Evolutionary conservation across 129 eudicot species (phyloP).

Genomic region (Mikania micrantha): DNA sequence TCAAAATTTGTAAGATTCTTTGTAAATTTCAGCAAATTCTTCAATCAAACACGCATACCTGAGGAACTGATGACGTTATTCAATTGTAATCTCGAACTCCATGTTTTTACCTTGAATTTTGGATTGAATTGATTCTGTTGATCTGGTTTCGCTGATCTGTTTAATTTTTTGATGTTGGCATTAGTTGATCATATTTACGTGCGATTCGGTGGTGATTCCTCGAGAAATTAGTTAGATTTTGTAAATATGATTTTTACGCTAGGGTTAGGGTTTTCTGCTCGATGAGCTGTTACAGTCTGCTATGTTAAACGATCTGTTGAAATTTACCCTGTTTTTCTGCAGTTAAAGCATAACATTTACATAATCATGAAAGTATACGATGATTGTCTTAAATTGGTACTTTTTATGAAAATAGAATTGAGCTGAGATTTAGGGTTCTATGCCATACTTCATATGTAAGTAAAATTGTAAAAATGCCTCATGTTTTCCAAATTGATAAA

Average conservation of each 20-base stretch:
- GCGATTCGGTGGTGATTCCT: background rate
- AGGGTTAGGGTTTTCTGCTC: conserved; percentile 37
- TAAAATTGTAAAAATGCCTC: background rate
- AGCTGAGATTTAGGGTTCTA: conserved; percentile 9
- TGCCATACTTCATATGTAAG: too few species aligned
- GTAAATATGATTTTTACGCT: conserved; percentile 7
- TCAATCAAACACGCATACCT: conserved; percentile 31
- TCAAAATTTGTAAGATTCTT: background rate
- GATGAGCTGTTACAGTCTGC: background rate
- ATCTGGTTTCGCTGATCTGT: conserved; percentile 10
- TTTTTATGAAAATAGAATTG: background rate
- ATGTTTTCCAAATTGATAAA: background rate
- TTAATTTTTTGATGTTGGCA: background rate
- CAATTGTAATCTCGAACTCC: conserved; percentile 41
- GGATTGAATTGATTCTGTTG: conserved; percentile 4
- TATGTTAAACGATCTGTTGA: conserved; percentile 13
- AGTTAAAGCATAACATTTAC: background rate
- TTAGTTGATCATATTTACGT: conserved; percentile 3
- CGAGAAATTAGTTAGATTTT: background rate
- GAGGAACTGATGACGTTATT: conserved; percentile 24
- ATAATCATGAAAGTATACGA: background rate
- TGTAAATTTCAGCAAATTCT: conserved; percentile 13
- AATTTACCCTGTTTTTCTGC: background rate
- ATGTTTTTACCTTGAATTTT: conserved; percentile 14
- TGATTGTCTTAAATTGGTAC: background rate